These are phyloP conservation scores for Chloris gayana DNA, from an alignment of 176 grass and related monocot species.

Conservation along the genomic window DNA sequence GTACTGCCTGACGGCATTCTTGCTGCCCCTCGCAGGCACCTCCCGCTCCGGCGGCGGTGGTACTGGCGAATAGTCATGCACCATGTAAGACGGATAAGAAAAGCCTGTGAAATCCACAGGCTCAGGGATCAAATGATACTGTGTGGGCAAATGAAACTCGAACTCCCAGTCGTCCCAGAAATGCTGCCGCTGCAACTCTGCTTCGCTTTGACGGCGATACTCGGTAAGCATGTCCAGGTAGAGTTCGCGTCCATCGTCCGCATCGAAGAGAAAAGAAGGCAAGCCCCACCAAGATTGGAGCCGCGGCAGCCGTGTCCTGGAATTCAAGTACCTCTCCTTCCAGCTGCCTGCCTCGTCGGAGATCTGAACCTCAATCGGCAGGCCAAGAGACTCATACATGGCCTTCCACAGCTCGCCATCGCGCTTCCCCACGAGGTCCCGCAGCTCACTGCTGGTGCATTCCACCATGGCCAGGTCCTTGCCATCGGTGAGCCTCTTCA, in stretches of 20 bases:
- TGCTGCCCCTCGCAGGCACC: neutral
- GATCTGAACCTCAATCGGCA: neutral
- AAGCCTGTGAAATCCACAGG: neutral
- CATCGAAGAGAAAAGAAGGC: too few relatives aligned
- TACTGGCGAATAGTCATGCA: too few relatives aligned
- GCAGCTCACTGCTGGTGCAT: neutral
- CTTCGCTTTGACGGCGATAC: too few relatives aligned
- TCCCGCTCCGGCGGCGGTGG: neutral
- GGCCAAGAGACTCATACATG: neutral
- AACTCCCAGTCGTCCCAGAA: neutral
- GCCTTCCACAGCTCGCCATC: constrained; percentile 11
- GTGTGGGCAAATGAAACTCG: neutral
- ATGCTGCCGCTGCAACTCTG: too few relatives aligned
- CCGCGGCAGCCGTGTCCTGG: too few relatives aligned
- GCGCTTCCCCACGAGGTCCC: neutral
- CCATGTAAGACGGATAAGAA: neutral
- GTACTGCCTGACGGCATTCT: neutral
- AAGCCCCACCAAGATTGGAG: too few relatives aligned
- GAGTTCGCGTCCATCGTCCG: too few relatives aligned
- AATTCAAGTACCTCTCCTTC: too few relatives aligned
- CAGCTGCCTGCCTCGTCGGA: too few relatives aligned
- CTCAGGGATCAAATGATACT: neutral
- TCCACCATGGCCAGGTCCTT: neutral
- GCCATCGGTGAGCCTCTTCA: neutral
- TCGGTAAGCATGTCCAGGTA: too few relatives aligned